Evolutionary conservation across 225 moss, liverwort and hornwort species (phyloP), one percentile per base, ranked within the genome.

Genomic region (Anthoceros angustus): DNA sequence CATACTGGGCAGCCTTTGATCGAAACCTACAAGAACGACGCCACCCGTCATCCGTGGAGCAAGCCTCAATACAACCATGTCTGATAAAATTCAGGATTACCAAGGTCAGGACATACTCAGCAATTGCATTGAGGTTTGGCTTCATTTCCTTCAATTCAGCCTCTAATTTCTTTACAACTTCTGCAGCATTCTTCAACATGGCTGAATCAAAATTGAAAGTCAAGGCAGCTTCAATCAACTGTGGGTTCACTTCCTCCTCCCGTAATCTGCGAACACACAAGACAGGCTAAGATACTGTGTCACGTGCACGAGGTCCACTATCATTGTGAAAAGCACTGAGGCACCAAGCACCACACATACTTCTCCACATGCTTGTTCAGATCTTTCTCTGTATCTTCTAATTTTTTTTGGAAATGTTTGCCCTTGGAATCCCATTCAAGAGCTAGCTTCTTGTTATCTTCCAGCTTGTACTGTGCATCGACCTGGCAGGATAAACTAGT

Each of bases 81-180:
- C 20, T 7, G 5, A 50, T 5, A 50, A 14, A 14, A 5, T 88
- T 69, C 67, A 71, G 69, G 41, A 60, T 68, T 71, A 14, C 67
- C 43, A 67, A 62, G 40, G 68, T 25, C 43, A 16, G 24, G 39
- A 18, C 79, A 71, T 82, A 92, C 95, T 98, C 95, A 10, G 85
- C 78, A 71, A 98, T 98, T 25, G 95, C 88, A 62, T 84, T 81
- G 74, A 91, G 80, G 78, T 81, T 88, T 25, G 95, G 95, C 69
- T 80, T 86, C 85, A 98, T 74, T 64, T 92, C 84, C 78, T 92
- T 92, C 61, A 98, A 63, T 69, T 98, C 85, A 64, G 50, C 70
- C 72, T 85, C 80, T 64, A 91, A 83, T 71, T 86, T 42, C 69
- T 74, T 77, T 66, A 87, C 85, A 67, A 74, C 80, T 66, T 86